Percentiles rank a stretch among this genome's conserved stretches.
Conservation (phyloP, 2,329 filamentous ascomycete species). For the Hypoxylon sp. region DNA sequence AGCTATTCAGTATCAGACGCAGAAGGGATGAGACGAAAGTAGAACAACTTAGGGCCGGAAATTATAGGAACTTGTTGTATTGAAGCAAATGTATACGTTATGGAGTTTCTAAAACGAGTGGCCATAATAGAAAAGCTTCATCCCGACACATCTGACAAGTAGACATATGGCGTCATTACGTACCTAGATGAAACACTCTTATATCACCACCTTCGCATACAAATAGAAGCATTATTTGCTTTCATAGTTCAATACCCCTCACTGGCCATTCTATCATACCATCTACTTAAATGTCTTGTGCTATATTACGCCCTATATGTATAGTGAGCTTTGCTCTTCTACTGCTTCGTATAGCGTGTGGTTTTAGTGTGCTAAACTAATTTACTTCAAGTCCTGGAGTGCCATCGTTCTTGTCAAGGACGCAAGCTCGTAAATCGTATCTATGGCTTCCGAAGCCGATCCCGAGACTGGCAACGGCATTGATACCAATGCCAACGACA, state of each 20-base stretch:
- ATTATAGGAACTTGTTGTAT: not conserved
- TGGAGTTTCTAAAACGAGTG: not conserved
- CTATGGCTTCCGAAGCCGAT: conserved; percentile 4
- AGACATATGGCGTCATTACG: not conserved
- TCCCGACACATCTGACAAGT: conserved; percentile 5
- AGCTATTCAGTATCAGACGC: not conserved
- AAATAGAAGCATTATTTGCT: not conserved
- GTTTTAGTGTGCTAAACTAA: not conserved
- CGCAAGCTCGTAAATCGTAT: not conserved
- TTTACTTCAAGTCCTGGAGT: not conserved
- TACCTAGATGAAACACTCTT: conserved; percentile 4
- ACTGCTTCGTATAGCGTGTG: not conserved
- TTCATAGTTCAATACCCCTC: not conserved
- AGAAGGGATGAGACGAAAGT: not conserved
- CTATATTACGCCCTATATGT: not conserved
- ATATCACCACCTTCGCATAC: not conserved
- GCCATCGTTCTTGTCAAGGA: not conserved
- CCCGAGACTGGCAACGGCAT: not conserved
- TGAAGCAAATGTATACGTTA: not conserved
- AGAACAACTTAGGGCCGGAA: not conserved
- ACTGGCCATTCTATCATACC: not conserved
- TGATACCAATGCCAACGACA: not conserved
- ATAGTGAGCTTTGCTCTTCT: not conserved
- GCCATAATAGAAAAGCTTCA: conserved; percentile 3
- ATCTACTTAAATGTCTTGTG: not conserved